Evolutionary conservation across 306 rosid species (phyloP), one percentile per base, ranked within the genome.

Genomic region (Casuarina cunninghamiana): DNA sequence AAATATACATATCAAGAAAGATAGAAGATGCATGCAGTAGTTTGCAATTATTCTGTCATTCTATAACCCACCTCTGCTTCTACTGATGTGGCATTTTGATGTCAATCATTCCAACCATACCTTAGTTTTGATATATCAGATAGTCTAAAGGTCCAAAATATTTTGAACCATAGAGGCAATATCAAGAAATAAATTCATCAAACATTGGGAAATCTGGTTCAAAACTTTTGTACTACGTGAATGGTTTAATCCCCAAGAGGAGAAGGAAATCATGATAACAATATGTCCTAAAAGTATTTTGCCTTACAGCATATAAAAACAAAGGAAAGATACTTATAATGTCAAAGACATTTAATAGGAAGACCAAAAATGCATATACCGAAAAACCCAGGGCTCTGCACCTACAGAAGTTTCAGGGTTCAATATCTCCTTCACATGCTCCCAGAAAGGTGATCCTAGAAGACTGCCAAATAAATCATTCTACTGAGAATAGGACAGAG

Each of bases 351-450:
- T 95, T 95, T 89, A 95, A 93, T 68, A 95, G 78, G 89, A 95
- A 95, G 83, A 95, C 96, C 72, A 93, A 93, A 80, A 95, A 90
- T 7, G 97, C 97, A 82, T 95, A 95, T 79, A 93, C 84, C 49
- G 92, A 71, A 77, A 95, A 68, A 95, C 97, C 97, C 99, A 95
- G 43, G 97, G 99, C 78, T 86, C 86, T 76, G 99, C 97, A 74
- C 97, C 99, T 83, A 85, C 48, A 78, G 93, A 87, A 81, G 86
- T 86, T 71, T 93, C 99, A 13, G 99, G 99, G 84, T 95, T 93
- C 89, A 95, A 82, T 49, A 88, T 90, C 84, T 95, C 97, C 89
- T 88, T 95, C 57, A 86, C 90, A 66, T 82, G 90, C 89, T 68
- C 94, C 99, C 99, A 95, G 79, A 95, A 95, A 66, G 85, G 88